phyloP scores from a whole-genome alignment of 257 asterid species.

The Solanum paucissectum region DNA sequence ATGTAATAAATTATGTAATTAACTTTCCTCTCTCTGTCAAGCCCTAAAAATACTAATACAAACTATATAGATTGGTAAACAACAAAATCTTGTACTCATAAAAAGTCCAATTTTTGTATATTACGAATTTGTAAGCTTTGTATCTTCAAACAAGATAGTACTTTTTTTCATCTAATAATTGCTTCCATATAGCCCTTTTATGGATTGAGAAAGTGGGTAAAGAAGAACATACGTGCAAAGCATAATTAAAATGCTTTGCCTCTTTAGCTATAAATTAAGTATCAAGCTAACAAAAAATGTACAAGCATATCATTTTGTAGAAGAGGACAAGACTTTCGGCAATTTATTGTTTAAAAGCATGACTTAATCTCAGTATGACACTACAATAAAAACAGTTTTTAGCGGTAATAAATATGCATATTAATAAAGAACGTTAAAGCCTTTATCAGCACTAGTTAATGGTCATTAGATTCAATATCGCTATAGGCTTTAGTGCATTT shows the following conservation, averaged over 20 bases:
- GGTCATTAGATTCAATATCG: no score
- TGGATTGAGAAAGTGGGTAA: not conserved
- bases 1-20: not conserved
- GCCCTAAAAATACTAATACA: not conserved
- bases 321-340: not conserved
- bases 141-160: not conserved
- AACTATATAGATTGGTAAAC: not conserved
- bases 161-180: not conserved
- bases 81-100: not conserved
- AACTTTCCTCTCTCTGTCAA: not conserved
- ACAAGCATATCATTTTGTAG: not conserved
- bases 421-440: no score
- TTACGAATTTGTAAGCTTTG: not conserved
- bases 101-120: not conserved
- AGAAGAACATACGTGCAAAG: not conserved
- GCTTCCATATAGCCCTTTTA: not conserved
- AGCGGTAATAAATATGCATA: no score
- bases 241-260: not conserved
- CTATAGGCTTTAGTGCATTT: no score
- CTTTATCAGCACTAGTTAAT: no score
- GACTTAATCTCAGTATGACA: not conserved
- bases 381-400: no score
- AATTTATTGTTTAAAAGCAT: not conserved
- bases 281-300: not conserved
- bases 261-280: not conserved